Conservation (phyloP, 768 basidiomycete genomes). For the Termitomyces sp. region DNA sequence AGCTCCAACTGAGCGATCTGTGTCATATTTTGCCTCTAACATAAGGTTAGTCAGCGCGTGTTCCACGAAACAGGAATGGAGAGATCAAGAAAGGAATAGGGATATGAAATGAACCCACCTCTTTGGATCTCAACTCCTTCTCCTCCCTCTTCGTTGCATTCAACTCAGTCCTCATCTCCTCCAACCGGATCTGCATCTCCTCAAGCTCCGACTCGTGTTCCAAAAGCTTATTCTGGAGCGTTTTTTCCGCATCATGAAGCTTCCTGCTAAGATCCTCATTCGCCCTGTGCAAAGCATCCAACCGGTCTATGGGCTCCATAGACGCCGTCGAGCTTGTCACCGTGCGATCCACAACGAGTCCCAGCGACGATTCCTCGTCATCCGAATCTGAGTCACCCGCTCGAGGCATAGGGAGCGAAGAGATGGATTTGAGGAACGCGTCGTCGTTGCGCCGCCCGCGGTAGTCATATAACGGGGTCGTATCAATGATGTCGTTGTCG, state of each 20-base stretch:
- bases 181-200: slow-evolving; percentile 69
- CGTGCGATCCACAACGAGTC: slow-evolving; percentile 56
- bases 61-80: neutral
- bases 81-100: neutral
- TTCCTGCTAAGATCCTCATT: slow-evolving; percentile 76
- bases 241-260: slow-evolving; percentile 67
- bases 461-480: slow-evolving; percentile 16
- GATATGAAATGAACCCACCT: slow-evolving; percentile 51
- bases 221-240: slow-evolving; percentile 54
- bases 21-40: slow-evolving; percentile 54
- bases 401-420: slow-evolving; percentile 55
- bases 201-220: slow-evolving; percentile 84
- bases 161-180: slow-evolving; percentile 74
- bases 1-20: slow-evolving; percentile 71
- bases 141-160: slow-evolving; percentile 82
- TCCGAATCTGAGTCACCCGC: slow-evolving; percentile 45
- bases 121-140: slow-evolving; percentile 85
- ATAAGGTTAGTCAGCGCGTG: neutral
- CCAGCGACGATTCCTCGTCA: slow-evolving; percentile 47
- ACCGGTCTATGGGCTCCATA: slow-evolving; percentile 63
- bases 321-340: slow-evolving; percentile 59
- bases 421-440: slow-evolving; percentile 33
- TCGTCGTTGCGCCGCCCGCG: slow-evolving; percentile 24
- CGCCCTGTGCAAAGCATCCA: slow-evolving; percentile 66
- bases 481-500: slow-evolving; percentile 28